A percentile compares a stretch with the other conserved stretches of the same genome.
These are phyloP conservation scores for Yamadazyma diddensiae DNA, from an alignment of 1,139 yeast genomes.

Conservation along the genomic window DNA sequence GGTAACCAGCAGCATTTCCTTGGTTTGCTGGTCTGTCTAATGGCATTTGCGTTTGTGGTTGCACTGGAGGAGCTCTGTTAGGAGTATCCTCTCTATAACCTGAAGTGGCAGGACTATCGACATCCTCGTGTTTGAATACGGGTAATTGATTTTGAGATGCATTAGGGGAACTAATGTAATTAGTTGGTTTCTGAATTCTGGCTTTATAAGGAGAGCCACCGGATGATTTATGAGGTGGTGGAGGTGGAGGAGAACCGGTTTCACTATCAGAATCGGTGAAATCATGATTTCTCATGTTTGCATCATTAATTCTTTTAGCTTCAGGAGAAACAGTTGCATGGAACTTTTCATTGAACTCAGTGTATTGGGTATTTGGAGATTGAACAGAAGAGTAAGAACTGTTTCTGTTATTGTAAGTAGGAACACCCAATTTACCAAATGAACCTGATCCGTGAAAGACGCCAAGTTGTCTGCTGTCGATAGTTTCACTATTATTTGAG, in stretches of 20 bases:
- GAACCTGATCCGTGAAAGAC: constrained; percentile 11
- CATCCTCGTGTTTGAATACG: constrained; percentile 13
- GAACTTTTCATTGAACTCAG: constrained; percentile 51
- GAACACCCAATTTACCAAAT: constrained; percentile 20
- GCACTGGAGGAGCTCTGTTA: background rate
- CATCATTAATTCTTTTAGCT: constrained; percentile 11
- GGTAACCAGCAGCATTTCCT: constrained; percentile 2
- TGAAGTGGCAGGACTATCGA: constrained; percentile 9
- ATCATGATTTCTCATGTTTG: constrained; percentile 1
- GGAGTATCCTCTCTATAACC: constrained; percentile 10
- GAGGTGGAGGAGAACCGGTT: constrained; percentile 17
- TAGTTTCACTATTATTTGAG: constrained; percentile 21
- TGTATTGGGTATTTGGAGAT: constrained; percentile 52
- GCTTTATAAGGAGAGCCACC: constrained; percentile 12
- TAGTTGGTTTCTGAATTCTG: constrained; percentile 25
- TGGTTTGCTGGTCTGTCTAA: constrained; percentile 4
- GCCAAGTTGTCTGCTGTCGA: constrained; percentile 29
- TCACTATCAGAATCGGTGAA: constrained; percentile 16
- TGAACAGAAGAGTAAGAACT: constrained; percentile 42
- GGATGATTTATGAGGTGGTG: constrained; percentile 22
- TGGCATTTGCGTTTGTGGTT: constrained; percentile 5
- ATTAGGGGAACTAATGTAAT: constrained; percentile 36
- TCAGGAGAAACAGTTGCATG: constrained; percentile 18
- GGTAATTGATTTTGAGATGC: constrained; percentile 29
- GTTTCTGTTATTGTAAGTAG: constrained; percentile 26